Evolutionary conservation across 2,329 filamentous ascomycete genomes (phyloP), one percentile per base, ranked within the genome.

Genomic region (Fusarium sororula): DNA sequence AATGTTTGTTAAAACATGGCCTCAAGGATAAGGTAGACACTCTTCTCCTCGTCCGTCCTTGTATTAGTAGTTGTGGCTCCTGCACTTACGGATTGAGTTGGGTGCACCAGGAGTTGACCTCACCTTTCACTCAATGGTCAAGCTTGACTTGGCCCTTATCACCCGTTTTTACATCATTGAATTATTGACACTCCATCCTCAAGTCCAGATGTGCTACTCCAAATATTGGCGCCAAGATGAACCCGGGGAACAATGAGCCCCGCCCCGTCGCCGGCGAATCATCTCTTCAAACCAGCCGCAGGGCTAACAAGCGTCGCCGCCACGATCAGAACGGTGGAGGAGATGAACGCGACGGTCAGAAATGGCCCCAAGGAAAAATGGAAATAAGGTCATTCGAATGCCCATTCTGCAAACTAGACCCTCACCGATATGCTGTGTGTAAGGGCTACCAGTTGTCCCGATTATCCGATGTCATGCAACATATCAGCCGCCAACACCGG

Each of bases 301-400:
- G 48, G 30, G 22, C 22, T 10, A 14, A 18, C 48, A 51, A 35
- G 48, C 48, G 48, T 24, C 48, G 28, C 22, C 47, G 28, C 45
- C 13, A 47, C 24, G 44, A 10, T 10, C 24, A 28, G 6, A 47
- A 47, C 3, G 20, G 14, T 2, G 6, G 7, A 12, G 45, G 7
- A 2, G 14, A 30, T 22, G 18, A 13, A 18, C n/a, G n/a, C 18
- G 42, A 50, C 7, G 28, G 47, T 3, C 28, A 5, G 7, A 50
- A 5, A 18, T 50, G 6, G 1, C 47, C 47, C 7, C 10, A 3
- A 13, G 15, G 2, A 9, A n/a, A 9, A 11, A 3, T 2, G 5
- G 7, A 5, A n/a, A 7, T 18, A 18, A 0, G 0, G 3, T 2
- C 28, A 2, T 51, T 51, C 22, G 48, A 24, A 7, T 50, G 47